Percentiles rank a stretch among this genome's conserved stretches.
These are phyloP conservation scores for Gliomastix tumulicola DNA, from an alignment of 2,329 filamentous ascomycete species.

Conservation along the genomic window DNA sequence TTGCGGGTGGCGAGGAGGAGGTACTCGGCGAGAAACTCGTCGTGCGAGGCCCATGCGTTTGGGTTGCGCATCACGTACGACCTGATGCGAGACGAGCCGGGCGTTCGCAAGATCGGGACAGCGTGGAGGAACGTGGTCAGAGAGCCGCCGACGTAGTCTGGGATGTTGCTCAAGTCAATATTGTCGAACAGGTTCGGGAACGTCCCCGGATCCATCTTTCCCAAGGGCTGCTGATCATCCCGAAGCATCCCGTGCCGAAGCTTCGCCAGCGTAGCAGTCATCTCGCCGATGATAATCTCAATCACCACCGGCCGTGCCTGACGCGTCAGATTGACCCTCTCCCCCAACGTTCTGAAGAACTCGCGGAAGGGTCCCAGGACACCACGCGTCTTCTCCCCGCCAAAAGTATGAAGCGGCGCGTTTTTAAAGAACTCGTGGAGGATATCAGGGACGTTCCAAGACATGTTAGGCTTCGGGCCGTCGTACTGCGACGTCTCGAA, in stretches of 20 bases:
- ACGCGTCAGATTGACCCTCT: background rate
- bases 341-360: no score
- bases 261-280: background rate
- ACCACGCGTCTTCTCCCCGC: no score
- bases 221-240: background rate
- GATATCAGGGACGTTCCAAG: background rate
- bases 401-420: no score
- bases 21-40: background rate
- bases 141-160: background rate
- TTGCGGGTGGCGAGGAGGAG: background rate
- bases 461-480: background rate
- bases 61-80: constrained; percentile 1
- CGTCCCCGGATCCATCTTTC: background rate
- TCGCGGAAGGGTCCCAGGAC: background rate
- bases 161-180: constrained; percentile 1
- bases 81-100: background rate
- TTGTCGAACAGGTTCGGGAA: background rate
- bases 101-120: background rate
- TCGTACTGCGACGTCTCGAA: background rate
- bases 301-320: background rate
- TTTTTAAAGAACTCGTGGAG: background rate
- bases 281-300: background rate
- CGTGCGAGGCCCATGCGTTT: background rate
- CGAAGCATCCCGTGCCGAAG: background rate
- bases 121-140: background rate